phyloP scores from a whole-genome alignment of 345 rosid genomes.

The Sapria himalayana region DNA sequence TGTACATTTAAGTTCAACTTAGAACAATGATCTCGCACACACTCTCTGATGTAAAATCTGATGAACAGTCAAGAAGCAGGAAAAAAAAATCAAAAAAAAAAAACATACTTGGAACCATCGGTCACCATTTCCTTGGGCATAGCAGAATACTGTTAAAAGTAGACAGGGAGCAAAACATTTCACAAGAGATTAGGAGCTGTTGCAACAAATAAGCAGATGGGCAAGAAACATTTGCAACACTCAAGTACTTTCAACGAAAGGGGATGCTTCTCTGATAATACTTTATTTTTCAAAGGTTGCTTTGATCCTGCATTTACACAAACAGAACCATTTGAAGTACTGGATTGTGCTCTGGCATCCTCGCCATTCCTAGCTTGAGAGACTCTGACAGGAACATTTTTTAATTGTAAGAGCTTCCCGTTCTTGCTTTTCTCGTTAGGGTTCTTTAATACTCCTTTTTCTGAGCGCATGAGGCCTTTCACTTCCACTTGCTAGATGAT shows the following conservation, averaged over 20 bases:
- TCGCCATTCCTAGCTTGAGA: constrained; percentile 30
- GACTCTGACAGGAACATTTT: constrained; percentile 20
- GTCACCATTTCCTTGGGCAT: constrained; percentile 25
- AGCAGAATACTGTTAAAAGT: constrained; percentile 27
- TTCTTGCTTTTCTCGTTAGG: constrained; percentile 25
- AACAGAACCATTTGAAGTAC: constrained; percentile 36
- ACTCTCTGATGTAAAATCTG: background rate
- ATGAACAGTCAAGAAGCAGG: background rate
- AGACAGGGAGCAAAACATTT: constrained; percentile 11
- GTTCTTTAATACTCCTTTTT: constrained; percentile 18
- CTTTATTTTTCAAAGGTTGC: constrained; percentile 27
- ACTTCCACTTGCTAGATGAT: constrained; percentile 23
- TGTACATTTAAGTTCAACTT: background rate
- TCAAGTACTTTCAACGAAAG: constrained; percentile 25
- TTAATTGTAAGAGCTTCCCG: constrained; percentile 23
- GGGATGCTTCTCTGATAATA: constrained; percentile 28
- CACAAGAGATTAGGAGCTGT: background rate
- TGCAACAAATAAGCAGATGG: background rate
- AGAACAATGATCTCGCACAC: background rate
- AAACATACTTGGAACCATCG: constrained; percentile 36
- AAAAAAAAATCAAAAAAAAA: constrained; percentile 2
- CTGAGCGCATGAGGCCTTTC: constrained; percentile 15
- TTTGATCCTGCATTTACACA: constrained; percentile 18
- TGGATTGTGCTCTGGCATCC: constrained; percentile 12
- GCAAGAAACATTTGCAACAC: background rate